Base-by-base conservation (phyloP, 1,284 basidiomycete species). In the Trametes pubescens region DNA sequence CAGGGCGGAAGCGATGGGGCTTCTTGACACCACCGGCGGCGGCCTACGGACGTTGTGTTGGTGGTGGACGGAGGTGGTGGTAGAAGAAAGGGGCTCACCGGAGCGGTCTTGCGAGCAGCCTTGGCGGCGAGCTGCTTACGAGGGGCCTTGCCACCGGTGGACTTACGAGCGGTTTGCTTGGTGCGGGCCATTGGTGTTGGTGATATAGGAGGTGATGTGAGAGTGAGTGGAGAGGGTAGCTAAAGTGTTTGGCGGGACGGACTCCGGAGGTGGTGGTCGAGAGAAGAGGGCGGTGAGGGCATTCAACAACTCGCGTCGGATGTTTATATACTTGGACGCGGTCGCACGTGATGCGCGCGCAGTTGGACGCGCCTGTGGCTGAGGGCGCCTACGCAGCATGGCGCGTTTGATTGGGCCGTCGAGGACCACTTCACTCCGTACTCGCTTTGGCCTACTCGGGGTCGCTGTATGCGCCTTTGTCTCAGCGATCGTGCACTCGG, bases 1-100 rank as follows among this genome's bases (percentile, higher is more conserved):
- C 96, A 69, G 96, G 96, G 78, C 94, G 90, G 93, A 97, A 97
- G 72, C 95, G 91, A 85, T 96, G 94, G 69, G 94, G 94, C 88
- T 96, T 96, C 93, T 96, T 95, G 72, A 96, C 95, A 87, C 96
- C 96, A 84, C 95, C 95, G 74, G 96, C 91, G 44, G 83, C 78
- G 57, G 82, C 75, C 74, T 76, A 46, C 0, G 52, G 46, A 32
- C n/a, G n/a, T 8, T 21, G 21, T 29, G 48, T 49, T 34, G n/a
- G 46, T 24, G 48, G 65, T 54, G 40, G 32, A 32, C 10, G 11
- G 26, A 11, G 26, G 37, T 37, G n/a, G 7, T 18, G 14, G 32
- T 18, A 64, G 21, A 18, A 40, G 18, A 24, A n/a, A 18, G 14
- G 13, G 0, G 73, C 80, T 69, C 64, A 86, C 84, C 40, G 82